These are phyloP conservation scores for Shiraia bambusicola DNA, from an alignment of 2,329 filamentous ascomycete species.

Conservation along the genomic window DNA sequence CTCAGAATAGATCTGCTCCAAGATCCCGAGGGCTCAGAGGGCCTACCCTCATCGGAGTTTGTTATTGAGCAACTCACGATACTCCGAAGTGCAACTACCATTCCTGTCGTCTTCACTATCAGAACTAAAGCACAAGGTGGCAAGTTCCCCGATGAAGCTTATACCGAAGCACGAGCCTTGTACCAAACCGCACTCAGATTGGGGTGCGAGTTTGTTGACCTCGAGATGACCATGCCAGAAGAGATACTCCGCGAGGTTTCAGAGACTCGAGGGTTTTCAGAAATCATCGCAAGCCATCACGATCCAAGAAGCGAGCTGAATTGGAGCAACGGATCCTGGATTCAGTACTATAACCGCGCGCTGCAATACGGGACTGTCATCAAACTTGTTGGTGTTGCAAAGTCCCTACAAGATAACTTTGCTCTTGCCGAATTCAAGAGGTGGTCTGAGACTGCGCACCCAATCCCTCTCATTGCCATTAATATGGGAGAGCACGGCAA, in stretches of 20 bases:
- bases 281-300: conserved; percentile 93
- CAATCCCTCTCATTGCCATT: conserved; percentile 85
- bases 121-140: conserved; percentile 85
- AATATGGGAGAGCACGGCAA: conserved; percentile 93
- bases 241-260: conserved; percentile 70
- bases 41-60: conserved; percentile 69
- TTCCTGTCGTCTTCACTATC: conserved; percentile 91
- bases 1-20: conserved; percentile 87
- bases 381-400: conserved; percentile 86
- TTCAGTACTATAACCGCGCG: conserved; percentile 84
- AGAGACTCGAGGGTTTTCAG: conserved; percentile 69
- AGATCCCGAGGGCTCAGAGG: conserved; percentile 62
- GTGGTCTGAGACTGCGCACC: conserved; percentile 70
- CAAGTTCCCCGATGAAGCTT: conserved; percentile 75
- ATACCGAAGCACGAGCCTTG: conserved; percentile 69
- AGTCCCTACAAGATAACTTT: conserved; percentile 79
- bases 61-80: conserved; percentile 79
- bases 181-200: conserved; percentile 78
- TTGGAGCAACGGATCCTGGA: conserved; percentile 93
- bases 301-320: conserved; percentile 77
- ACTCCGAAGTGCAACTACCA: conserved; percentile 68
- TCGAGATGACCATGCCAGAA: conserved; percentile 85
- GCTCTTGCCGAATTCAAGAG: conserved; percentile 78
- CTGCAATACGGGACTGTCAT: conserved; percentile 89
- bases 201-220: conserved; percentile 88